Evolutionary conservation across 2,329 filamentous ascomycete species (phyloP).

Genomic region (Aspergillus spinulosporus): DNA sequence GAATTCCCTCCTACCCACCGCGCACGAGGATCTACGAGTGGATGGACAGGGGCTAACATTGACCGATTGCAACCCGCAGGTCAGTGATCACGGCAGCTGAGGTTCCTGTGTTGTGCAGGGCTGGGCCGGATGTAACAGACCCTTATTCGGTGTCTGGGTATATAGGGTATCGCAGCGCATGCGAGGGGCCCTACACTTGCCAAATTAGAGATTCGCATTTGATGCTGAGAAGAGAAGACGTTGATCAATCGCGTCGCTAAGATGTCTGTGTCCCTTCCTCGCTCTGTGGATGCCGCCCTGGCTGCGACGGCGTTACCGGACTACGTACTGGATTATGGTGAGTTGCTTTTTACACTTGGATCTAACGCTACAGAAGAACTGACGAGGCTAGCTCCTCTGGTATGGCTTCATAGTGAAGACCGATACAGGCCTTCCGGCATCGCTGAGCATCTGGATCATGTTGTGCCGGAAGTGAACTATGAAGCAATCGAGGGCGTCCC

Average conservation of each 20-base stretch:
- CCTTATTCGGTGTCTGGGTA: neutral
- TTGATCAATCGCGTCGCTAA: no score
- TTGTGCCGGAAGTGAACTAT: slow-evolving; percentile 48
- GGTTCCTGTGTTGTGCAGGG: neutral
- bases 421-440: slow-evolving; percentile 54
- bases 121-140: neutral
- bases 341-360: slow-evolving; percentile 6
- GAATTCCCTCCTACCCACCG: neutral
- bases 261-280: neutral
- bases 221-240: neutral
- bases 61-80: neutral
- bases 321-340: slow-evolving; percentile 51
- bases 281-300: slow-evolving; percentile 8
- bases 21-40: slow-evolving; percentile 4
- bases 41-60: neutral
- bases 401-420: slow-evolving; percentile 53
- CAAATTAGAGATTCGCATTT: no score
- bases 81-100: slow-evolving; percentile 6
- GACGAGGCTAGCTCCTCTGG: slow-evolving; percentile 47
- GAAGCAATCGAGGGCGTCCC: slow-evolving; percentile 40
- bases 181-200: no score
- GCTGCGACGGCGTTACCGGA: slow-evolving; percentile 36
- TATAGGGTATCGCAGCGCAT: neutral
- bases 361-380: neutral
- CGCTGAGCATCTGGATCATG: slow-evolving; percentile 48